Evolutionary conservation across 192 early-diverging fungal genomes (phyloP).

Genomic region (Irineochytrium annulatum): DNA sequence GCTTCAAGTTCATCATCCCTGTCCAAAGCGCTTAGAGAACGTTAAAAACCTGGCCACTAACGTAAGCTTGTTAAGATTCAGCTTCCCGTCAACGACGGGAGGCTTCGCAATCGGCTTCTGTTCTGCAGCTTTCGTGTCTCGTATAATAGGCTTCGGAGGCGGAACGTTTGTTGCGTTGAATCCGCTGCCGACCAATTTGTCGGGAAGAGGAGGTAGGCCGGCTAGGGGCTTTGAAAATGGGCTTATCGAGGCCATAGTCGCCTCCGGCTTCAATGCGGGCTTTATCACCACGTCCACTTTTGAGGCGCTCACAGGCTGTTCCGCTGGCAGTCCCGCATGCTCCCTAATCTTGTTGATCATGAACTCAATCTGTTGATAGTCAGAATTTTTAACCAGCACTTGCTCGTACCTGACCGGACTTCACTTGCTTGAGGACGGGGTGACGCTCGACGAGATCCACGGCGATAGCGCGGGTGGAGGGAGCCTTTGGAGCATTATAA

Average conservation of each 20-base stretch:
- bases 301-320: not conserved
- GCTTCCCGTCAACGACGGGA: conserved; percentile 24
- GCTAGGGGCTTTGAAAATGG: no score
- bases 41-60: not conserved
- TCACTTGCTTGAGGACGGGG: conserved; percentile 16
- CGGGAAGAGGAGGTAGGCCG: no score
- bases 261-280: not conserved
- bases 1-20: conserved; percentile 27
- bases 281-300: no score
- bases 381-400: not conserved
- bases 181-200: no score
- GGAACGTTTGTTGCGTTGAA: not conserved
- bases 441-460: conserved; percentile 15
- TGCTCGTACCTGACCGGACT: conserved; percentile 16
- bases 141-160: not conserved
- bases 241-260: not conserved
- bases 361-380: not conserved
- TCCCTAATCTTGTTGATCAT: not conserved
- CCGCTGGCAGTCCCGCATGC: not conserved
- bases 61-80: conserved; percentile 33
- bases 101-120: not conserved
- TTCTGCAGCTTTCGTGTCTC: not conserved
- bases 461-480: conserved; percentile 12
- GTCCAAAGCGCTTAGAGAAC: not conserved
- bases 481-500: not conserved